Evolutionary conservation across 2,329 filamentous ascomycete species (phyloP).

Genomic region (Monosporascus ibericus): DNA sequence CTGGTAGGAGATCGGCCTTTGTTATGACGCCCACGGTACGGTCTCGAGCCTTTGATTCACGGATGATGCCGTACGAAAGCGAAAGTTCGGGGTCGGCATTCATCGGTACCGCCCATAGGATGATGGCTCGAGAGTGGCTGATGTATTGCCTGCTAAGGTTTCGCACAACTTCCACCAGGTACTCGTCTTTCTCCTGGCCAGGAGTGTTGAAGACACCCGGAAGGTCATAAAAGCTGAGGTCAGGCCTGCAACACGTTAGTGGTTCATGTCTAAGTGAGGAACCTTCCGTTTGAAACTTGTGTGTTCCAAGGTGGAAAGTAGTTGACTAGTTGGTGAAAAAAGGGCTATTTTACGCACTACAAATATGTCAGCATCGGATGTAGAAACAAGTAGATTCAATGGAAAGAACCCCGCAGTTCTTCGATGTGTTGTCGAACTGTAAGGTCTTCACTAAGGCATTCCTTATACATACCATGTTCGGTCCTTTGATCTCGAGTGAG

Average conservation of each 20-base stretch:
- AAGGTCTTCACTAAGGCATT: no score
- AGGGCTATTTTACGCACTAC: no score
- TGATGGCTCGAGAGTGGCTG: conserved; percentile 59
- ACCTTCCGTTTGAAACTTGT: no score
- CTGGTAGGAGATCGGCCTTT: conserved; percentile 65
- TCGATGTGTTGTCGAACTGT: no score
- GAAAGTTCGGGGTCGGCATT: conserved; percentile 70
- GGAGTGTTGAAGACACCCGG: conserved; percentile 72
- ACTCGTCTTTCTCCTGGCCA: conserved; percentile 52
- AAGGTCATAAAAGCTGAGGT: conserved; percentile 74
- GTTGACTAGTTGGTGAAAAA: no score
- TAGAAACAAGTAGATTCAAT: no score
- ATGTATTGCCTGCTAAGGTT: conserved; percentile 66
- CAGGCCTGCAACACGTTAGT: conserved; percentile 31
- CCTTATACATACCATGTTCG: conserved; percentile 36
- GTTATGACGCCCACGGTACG: conserved; percentile 70
- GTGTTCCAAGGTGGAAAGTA: no score
- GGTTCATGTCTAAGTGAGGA: no score
- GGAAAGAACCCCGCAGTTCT: no score
- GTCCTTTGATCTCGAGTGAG: conserved; percentile 63
- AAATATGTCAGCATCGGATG: no score
- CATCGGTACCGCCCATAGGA: conserved; percentile 70
- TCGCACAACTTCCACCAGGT: conserved; percentile 62
- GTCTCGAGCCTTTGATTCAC: conserved; percentile 44
- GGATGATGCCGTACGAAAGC: conserved; percentile 57